Percentiles rank a stretch among this genome's conserved stretches.
phyloP scores from a whole-genome alignment of 129 eudicot species.

The Sambucus nigra region DNA sequence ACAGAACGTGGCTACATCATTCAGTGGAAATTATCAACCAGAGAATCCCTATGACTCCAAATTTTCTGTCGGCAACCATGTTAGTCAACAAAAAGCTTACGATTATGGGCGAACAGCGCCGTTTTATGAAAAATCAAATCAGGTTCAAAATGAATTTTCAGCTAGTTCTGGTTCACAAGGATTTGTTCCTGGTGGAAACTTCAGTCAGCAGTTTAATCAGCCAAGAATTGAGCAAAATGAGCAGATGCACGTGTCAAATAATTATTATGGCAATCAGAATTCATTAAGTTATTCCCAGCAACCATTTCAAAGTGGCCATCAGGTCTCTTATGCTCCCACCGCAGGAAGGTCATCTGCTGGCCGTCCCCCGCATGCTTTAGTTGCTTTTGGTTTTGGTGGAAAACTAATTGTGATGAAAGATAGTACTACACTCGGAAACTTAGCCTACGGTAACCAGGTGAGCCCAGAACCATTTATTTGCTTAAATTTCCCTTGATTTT shows the following conservation, averaged over 20 bases:
- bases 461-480: conserved; percentile 10
- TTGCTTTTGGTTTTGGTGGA: conserved; percentile 94
- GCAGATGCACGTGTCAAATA: conserved; percentile 27
- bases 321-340: conserved; percentile 31
- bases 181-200: conserved; percentile 36
- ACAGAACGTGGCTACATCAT: conserved; percentile 13
- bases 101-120: conserved; percentile 30
- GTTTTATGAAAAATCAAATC: conserved; percentile 31
- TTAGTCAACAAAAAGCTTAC: conserved; percentile 36
- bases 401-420: conserved; percentile 81
- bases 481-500: neutral
- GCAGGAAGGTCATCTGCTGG: conserved; percentile 72
- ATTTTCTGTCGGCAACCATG: conserved; percentile 28
- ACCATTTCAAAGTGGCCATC: conserved; percentile 29
- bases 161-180: conserved; percentile 30
- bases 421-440: conserved; percentile 19
- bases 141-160: conserved; percentile 30
- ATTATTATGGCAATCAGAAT: conserved; percentile 28
- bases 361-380: conserved; percentile 91
- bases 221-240: conserved; percentile 34
- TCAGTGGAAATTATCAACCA: conserved; percentile 22
- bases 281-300: conserved; percentile 27
- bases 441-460: conserved; percentile 59
- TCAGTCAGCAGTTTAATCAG: conserved; percentile 30
- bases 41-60: conserved; percentile 26